Evolutionary conservation across 2,329 filamentous ascomycete genomes (phyloP), one percentile per base, ranked within the genome.

Genomic region (Colletotrichum cereale): DNA sequence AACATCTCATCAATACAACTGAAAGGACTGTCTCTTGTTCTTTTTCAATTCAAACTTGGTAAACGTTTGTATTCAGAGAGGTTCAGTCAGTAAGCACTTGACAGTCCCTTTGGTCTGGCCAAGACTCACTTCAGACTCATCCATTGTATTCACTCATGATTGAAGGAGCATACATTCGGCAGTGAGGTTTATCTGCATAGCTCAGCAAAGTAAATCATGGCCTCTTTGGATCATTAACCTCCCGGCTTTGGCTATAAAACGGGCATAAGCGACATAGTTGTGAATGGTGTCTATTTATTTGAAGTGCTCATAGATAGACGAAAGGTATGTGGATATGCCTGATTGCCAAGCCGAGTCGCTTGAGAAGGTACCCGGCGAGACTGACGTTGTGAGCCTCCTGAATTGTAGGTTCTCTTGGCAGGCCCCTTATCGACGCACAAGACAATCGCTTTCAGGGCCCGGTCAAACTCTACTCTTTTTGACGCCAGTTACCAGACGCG

Each of bases 401-500:
- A 5, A 47, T 12, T 11, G 1, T 21, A 12, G 11, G 8, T 24
- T 12, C 18, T 44, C 21, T 18, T 44, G 10, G 3, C 10, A 47
- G 44, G 10, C 1, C 29, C 26, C 26, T 26, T 10, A 52, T 24
- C 3, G 34, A 21, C 24, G 26, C 12, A 26, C 5, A 26, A 16
- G n/a, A 48, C n/a, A 14, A 14, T 8, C 47, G 12, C 5, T 14
- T 48, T 5, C 3, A 11, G 2, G 11, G 26, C 18, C 26, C 3
- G 12, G 29, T 47, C 10, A 26, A 52, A 18, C 5, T n/a, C 44
- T 36, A 61, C 12, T 47, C 24, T 31, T 38, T 68, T 38, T 52
- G 65, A 29, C 68, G 65, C 65, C 68, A 71, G 58, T 68, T 68
- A 0, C 50, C 61, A 6, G 68, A 71, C 21, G 65, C 36, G 2